Evolutionary conservation across 768 basidiomycete species (phyloP).

Genomic region (Kwoniella sp.): DNA sequence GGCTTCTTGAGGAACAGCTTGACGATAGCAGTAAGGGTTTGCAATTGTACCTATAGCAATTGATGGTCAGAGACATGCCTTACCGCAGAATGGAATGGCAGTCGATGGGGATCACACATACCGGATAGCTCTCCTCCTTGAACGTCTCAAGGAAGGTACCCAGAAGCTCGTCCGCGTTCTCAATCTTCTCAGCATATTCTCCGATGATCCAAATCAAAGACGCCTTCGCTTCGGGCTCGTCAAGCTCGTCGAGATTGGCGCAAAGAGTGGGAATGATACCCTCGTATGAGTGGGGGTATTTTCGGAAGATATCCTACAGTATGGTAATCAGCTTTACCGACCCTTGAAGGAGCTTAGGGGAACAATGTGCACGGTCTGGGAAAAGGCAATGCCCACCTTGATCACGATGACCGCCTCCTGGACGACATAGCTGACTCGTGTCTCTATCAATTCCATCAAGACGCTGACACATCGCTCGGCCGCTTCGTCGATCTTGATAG

Average conservation of each 20-base stretch:
- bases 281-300: conserved; percentile 94
- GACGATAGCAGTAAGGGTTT: conserved; percentile 84
- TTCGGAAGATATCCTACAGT: conserved; percentile 90
- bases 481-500: conserved; percentile 88
- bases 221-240: conserved; percentile 97
- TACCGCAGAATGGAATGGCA: neutral
- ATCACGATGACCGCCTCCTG: conserved; percentile 98
- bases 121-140: conserved; percentile 88
- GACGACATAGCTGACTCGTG: conserved; percentile 93
- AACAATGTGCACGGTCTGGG: neutral
- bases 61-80: neutral
- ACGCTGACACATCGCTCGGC: conserved; percentile 95
- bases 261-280: conserved; percentile 94
- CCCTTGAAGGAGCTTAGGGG: too few relatives aligned
- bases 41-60: conserved; percentile 62
- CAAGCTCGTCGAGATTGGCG: conserved; percentile 90
- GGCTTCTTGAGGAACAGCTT: conserved; percentile 96
- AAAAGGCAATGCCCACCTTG: conserved; percentile 67
- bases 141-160: conserved; percentile 88
- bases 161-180: conserved; percentile 91
- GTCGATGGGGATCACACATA: conserved; percentile 55
- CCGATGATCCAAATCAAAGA: conserved; percentile 99
- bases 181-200: conserved; percentile 95
- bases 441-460: conserved; percentile 85
- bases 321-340: neutral